Evolutionary conservation across 805 yeast species (phyloP), one percentile per base, ranked within the genome.

Genomic region (Huiozyma sinensis): DNA sequence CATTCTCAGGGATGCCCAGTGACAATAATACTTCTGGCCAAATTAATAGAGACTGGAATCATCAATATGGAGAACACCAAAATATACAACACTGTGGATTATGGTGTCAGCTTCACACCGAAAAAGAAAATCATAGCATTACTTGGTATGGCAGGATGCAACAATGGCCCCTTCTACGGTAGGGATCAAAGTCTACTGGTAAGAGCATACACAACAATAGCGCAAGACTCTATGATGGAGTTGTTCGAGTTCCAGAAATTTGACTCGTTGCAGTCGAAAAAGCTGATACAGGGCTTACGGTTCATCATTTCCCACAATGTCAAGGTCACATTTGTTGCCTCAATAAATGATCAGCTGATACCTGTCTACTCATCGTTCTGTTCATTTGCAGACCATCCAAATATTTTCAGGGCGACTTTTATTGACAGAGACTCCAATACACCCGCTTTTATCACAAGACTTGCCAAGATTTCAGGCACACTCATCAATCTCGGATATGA

Each of bases 1-100:
- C 98, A 90, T 63, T 89, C 97, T 0, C 98, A 90, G 62, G 98
- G 98, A 0, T 81, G 90, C 39, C 97, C 95, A 0, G 97, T 92
- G 0, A 76, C 95, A 0, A 78, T 87, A 1, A 79, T 86, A 31
- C 61, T 90, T 29, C 64, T 88, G n/a, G 82, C 95, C 0, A 72
- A 73, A 51, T 69, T 90, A 36, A 73, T 90, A 9, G 82, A 77
- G 50, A 71, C 75, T 33, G 92, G 75, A 0, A 48, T 70, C 6
- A 54, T 70, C 2, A 64, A 64, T 29, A 55, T 69, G 1, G 61
- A 64, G 36, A 54, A 54, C 30, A 54, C 63, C n/a, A 57, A 47
- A 38, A 42, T 54, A 29, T 47, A 49, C 17, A 48, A 50, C 35
- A 51, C 42, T 29, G 47, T 47, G 7, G 53, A 46, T 30, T 32